Base-by-base conservation (phyloP, 805 yeast genomes). In the Hanseniaspora taiwanica region DNA sequence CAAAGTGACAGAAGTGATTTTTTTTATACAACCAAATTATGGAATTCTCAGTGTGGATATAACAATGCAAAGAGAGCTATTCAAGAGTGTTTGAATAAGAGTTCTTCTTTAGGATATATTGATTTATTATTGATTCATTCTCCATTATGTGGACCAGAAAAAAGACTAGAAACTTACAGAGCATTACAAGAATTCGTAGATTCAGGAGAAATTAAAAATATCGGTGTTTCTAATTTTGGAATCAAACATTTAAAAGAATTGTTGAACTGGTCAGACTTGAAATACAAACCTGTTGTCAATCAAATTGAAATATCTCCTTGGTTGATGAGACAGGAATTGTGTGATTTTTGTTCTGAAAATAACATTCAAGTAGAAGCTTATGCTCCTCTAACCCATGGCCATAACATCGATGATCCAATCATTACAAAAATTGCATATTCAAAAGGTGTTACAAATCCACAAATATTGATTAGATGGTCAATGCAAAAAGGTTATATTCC, bases 251-350 rank as follows among this genome's bases (percentile, higher is more conserved):
- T 82, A 19, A 69, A 76, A 43, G 80, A 79, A 53, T 58, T 82
- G 35, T 61, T 79, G 34, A 48, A 54, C 2, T 76, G 82, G 79
- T 68, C 68, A 3, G 73, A 65, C 1, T 52, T 73, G 45, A 68
- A 58, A 44, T 53, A 70, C 45, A 66, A 67, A 45, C 87, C 94
- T 0, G 83, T 78, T 0, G 78, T 81, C 33, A 79, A 84, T 56
- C 94, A 85, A 56, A 72, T 84, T 52, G 94, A 83, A 58, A 68
- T 83, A 39, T 82, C 84, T 44, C 94, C 91, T 17, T 82, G 91
- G 87, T 65, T 79, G 51, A 82, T 79, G 62, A 66, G 81, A 49
- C 60, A 66, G 40, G 76, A 77, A 39, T 64, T 84, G 42, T 74
- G 80, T 18, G 70, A 75, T 40, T 80, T 63, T 58, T 76, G 81